phyloP scores from a whole-genome alignment of 768 basidiomycete species.

The Pleurotus pulmonarius region DNA sequence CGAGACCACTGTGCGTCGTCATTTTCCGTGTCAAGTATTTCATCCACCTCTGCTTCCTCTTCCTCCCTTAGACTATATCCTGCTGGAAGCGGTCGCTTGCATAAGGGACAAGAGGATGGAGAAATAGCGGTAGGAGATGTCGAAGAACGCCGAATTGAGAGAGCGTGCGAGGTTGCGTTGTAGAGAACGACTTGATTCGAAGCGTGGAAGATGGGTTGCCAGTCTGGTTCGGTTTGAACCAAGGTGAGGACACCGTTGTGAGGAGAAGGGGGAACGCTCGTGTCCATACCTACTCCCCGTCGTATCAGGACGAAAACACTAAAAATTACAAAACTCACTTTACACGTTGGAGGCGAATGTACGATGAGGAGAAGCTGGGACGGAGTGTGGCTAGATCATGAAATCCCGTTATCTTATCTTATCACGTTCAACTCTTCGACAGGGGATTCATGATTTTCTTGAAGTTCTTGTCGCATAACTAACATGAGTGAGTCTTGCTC shows the following conservation, averaged over 20 bases:
- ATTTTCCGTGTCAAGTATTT: slow-evolving; percentile 28
- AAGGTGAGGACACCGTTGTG: slow-evolving; percentile 9
- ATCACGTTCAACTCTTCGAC: too few relatives aligned
- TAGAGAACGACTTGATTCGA: slow-evolving; percentile 87
- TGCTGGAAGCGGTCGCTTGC: slow-evolving; percentile 55
- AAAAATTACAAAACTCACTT: not conserved
- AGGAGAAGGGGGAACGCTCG: slow-evolving; percentile 5
- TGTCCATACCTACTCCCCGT: not conserved
- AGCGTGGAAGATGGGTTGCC: slow-evolving; percentile 80
- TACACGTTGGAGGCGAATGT: too few relatives aligned
- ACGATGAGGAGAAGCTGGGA: too few relatives aligned
- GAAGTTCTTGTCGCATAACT: too few relatives aligned
- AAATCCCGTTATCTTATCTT: too few relatives aligned
- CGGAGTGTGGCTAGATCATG: too few relatives aligned
- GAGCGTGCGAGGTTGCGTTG: slow-evolving; percentile 80
- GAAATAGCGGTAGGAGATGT: slow-evolving; percentile 14
- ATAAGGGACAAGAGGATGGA: slow-evolving; percentile 63
- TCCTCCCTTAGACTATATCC: slow-evolving; percentile 24
- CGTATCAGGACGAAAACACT: not conserved
- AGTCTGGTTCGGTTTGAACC: slow-evolving; percentile 32
- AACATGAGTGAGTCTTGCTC: too few relatives aligned
- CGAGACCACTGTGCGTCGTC: slow-evolving; percentile 47
- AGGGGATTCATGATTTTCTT: too few relatives aligned
- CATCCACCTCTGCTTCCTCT: slow-evolving; percentile 20
- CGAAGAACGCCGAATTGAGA: slow-evolving; percentile 53